phyloP scores from a whole-genome alignment of 2,329 filamentous ascomycete genomes.

The Fusarium aywerte region DNA sequence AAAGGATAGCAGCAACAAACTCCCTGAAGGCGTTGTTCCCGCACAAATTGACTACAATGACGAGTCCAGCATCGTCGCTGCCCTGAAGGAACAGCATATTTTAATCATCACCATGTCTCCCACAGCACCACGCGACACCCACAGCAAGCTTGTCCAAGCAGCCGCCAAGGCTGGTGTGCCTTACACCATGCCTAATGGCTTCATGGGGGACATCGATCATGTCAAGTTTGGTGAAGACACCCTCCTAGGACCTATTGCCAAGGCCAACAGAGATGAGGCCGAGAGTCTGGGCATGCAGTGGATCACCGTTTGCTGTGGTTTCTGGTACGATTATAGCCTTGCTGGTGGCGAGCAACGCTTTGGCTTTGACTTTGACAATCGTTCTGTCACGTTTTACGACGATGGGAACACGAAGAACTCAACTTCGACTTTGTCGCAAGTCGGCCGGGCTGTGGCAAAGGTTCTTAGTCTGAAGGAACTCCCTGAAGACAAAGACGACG shows the following conservation, averaged over 20 bases:
- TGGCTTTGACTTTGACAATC: constrained; percentile 61
- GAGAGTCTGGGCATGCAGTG: constrained; percentile 55
- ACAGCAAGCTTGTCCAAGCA: constrained; percentile 59
- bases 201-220: constrained; percentile 48
- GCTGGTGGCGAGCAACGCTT: constrained; percentile 52
- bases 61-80: constrained; percentile 55
- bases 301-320: constrained; percentile 63
- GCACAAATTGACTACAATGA: constrained; percentile 58
- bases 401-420: constrained; percentile 53
- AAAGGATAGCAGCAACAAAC: constrained; percentile 51
- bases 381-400: constrained; percentile 60
- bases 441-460: constrained; percentile 62
- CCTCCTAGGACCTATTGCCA: constrained; percentile 34
- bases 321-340: constrained; percentile 65
- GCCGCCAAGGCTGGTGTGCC: constrained; percentile 62
- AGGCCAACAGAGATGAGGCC: constrained; percentile 51
- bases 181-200: constrained; percentile 64
- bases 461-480: constrained; percentile 59
- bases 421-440: constrained; percentile 63
- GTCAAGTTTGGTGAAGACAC: constrained; percentile 47
- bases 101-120: constrained; percentile 62
- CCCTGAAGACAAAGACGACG: constrained; percentile 52
- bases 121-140: constrained; percentile 54
- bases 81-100: constrained; percentile 64
- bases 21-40: constrained; percentile 57